These are phyloP conservation scores for Cornus suecica DNA, from an alignment of 148 eudicot species.

Conservation along the genomic window DNA sequence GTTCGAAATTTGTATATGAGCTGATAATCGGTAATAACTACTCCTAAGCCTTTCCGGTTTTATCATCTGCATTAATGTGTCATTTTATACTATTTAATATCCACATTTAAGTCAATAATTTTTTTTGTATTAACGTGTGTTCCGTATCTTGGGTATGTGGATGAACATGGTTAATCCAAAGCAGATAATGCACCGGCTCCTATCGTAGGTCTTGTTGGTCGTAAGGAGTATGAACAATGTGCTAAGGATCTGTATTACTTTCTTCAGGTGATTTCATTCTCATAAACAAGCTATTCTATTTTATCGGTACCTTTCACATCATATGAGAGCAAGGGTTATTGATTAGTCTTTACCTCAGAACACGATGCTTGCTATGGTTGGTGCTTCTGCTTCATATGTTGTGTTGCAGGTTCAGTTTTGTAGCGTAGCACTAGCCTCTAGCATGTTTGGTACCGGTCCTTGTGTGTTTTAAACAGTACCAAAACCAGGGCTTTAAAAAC, in stretches of 20 bases:
- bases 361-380: no score
- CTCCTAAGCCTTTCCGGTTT: not conserved
- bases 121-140: not conserved
- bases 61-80: not conserved
- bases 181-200: slow-evolving; percentile 96
- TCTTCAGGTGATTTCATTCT: slow-evolving; percentile 64
- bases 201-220: slow-evolving; percentile 84
- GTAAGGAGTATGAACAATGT: slow-evolving; percentile 91
- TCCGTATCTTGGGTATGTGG: not conserved
- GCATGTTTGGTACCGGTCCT: no score
- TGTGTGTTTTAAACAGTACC: no score
- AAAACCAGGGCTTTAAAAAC: no score
- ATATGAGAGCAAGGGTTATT: not conserved
- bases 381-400: no score
- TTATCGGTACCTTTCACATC: not conserved
- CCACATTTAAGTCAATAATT: not conserved
- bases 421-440: no score
- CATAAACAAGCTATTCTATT: not conserved
- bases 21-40: slow-evolving; percentile 68
- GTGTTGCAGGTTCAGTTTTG: no score
- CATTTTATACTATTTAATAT: not conserved
- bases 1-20: slow-evolving; percentile 85
- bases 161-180: slow-evolving; percentile 13
- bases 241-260: slow-evolving; percentile 90
- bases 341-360: no score